Conservation (phyloP, 176 grass and related monocot genomes). For the Chloris gayana region DNA sequence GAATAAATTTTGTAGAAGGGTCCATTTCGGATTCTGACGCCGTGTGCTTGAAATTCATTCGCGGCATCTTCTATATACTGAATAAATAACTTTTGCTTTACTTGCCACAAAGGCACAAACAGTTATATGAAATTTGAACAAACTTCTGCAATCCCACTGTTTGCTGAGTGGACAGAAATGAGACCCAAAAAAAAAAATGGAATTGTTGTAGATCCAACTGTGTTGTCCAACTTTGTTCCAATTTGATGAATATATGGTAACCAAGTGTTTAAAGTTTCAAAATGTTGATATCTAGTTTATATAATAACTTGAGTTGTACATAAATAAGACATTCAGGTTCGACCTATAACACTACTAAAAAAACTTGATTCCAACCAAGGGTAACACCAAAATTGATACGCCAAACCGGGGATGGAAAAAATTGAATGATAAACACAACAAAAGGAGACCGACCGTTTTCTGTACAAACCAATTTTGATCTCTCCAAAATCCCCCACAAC, state of each 20-base stretch:
- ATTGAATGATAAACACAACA: constrained; percentile 8
- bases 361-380: background rate
- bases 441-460: constrained; percentile 28
- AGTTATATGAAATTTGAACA: no score
- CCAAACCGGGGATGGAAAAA: background rate
- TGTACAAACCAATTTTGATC: constrained; percentile 64
- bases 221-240: no score
- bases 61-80: background rate
- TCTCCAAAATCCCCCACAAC: constrained; percentile 29
- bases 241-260: no score
- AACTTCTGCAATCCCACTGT: background rate
- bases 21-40: constrained; percentile 2
- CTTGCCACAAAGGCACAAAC: background rate
- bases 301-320: no score
- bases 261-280: no score
- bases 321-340: no score
- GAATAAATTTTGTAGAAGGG: background rate
- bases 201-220: no score
- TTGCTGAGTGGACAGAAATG: no score
- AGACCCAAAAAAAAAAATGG: background rate
- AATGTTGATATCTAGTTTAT: no score
- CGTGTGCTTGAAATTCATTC: constrained; percentile 4
- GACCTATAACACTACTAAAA: no score
- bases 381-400: constrained; percentile 12
- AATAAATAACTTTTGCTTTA: background rate